A percentile compares a stretch with the other conserved stretches of the same genome.
phyloP scores from a whole-genome alignment of 2,329 filamentous ascomycete species.

The Aureobasidium sp. region DNA sequence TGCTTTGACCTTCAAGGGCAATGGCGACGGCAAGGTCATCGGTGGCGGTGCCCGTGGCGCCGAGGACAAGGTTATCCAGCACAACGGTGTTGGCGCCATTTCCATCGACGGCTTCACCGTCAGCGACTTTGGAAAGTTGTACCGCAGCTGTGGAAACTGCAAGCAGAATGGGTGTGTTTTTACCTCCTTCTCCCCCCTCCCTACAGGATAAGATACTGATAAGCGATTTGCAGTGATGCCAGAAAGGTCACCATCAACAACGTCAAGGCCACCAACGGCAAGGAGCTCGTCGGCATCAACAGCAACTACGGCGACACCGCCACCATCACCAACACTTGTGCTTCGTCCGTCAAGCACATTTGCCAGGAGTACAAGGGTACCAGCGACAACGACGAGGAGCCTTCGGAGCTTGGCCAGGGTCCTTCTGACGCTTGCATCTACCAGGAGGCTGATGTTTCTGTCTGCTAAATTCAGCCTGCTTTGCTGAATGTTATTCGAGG shows the following conservation, averaged over 20 bases:
- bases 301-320: slow-evolving; percentile 41
- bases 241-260: slow-evolving; percentile 37
- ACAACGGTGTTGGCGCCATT: slow-evolving; percentile 34
- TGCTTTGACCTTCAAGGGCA: slow-evolving; percentile 24
- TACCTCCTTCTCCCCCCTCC: no score
- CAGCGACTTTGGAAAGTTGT: slow-evolving; percentile 40
- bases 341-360: slow-evolving; percentile 26
- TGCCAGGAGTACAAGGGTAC: slow-evolving; percentile 29
- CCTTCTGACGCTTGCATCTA: slow-evolving; percentile 28
- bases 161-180: slow-evolving; percentile 14
- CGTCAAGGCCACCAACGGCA: slow-evolving; percentile 34
- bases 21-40: slow-evolving; percentile 16
- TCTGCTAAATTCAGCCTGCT: slow-evolving; percentile 12
- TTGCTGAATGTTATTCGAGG: no score
- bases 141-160: slow-evolving; percentile 45
- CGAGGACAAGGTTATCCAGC: slow-evolving; percentile 36
- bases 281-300: slow-evolving; percentile 41
- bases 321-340: slow-evolving; percentile 34
- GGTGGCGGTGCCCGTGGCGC: slow-evolving; percentile 33
- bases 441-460: slow-evolving; percentile 20
- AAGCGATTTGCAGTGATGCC: slow-evolving; percentile 20
- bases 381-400: slow-evolving; percentile 28
- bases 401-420: slow-evolving; percentile 23
- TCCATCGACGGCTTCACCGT: slow-evolving; percentile 35
- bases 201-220: neutral